Evolutionary conservation across 495 filamentous ascomycete genomes (phyloP), one percentile per base, ranked within the genome.

Genomic region (Immersiella caudata): DNA sequence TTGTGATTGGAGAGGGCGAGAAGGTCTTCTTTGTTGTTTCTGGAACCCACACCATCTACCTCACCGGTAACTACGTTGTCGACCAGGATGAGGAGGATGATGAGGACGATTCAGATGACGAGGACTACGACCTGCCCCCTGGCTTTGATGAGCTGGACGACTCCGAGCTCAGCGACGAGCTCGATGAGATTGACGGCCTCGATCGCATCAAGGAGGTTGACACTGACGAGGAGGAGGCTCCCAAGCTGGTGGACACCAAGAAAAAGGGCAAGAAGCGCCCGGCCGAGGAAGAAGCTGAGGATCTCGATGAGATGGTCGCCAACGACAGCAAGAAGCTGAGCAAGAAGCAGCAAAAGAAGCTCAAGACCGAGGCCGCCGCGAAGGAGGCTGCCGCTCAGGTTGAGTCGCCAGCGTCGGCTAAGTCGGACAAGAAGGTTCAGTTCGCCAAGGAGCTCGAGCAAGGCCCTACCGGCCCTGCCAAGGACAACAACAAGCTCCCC

Each of bases 261-360:
- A 93, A 93, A 82, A 85, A 88, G 73, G 92, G 94, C 83, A 96
- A 74, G 57, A 75, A 97, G 88, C 90, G 92, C 64, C 82, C 88
- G 36, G 92, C 91, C 66, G 91, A 93, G 65, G 89, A 89, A 55
- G 80, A 87, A 71, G 79, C 79, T 18, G 86, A 87, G 68, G 85
- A 90, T 35, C 91, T 95, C 61, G 90, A 92, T 59, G 81, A 90
- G 66, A 87, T 96, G 81, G 89, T 90, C 66, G 93, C 96, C 79
- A 80, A 82, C 73, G 81, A 78, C 56, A 81, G 84, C 66, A 80
- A 85, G 68, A 90, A 90, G 73, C 84, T 96, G 61, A 94, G 88
- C 85, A 97, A 98, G 87, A 98, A 97, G 84, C 92, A 99, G 79
- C 88, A 89, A 73, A 98, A 99, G 88, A 99, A 97, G 86, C 85